A percentile compares a stretch with the other conserved stretches of the same genome.
Conservation (phyloP, 495 filamentous ascomycete species). For the Rhizodiscina lignyota region DNA sequence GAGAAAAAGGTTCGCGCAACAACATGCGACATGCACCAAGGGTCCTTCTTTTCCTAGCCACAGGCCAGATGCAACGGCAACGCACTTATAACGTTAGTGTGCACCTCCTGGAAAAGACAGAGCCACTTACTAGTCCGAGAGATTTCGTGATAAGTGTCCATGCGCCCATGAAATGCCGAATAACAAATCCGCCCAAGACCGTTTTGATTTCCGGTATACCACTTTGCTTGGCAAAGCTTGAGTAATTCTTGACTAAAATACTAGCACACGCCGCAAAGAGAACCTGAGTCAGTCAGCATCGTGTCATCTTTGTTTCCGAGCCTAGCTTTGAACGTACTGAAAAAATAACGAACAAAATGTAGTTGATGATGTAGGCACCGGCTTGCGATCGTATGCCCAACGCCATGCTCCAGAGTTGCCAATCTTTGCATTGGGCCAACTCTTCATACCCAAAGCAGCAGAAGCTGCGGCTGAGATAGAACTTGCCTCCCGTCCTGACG, state of each 20-base stretch:
- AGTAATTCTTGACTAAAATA: conserved; percentile 66
- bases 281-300: conserved; percentile 30
- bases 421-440: conserved; percentile 55
- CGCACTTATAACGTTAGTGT: conserved; percentile 48
- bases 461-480: conserved; percentile 80
- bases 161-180: conserved; percentile 75
- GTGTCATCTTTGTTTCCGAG: conserved; percentile 5
- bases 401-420: conserved; percentile 70
- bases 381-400: conserved; percentile 44
- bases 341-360: conserved; percentile 66
- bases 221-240: conserved; percentile 82
- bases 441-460: conserved; percentile 86
- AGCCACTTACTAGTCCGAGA: conserved; percentile 56
- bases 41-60: conserved; percentile 99
- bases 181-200: conserved; percentile 85
- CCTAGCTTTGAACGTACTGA: conserved; percentile 37
- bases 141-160: conserved; percentile 92
- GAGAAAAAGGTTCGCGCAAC: conserved; percentile 91
- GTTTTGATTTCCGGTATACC: conserved; percentile 98
- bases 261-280: conserved; percentile 67
- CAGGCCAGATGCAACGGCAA: conserved; percentile 87
- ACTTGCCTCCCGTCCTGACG: conserved; percentile 57
- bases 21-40: conserved; percentile 93
- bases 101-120: conserved; percentile 8
- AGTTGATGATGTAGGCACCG: conserved; percentile 67